Percentiles rank a stretch among this genome's conserved stretches.
These are phyloP conservation scores for Yarrowia sp. DNA, from an alignment of 805 yeast species.

Conservation along the genomic window DNA sequence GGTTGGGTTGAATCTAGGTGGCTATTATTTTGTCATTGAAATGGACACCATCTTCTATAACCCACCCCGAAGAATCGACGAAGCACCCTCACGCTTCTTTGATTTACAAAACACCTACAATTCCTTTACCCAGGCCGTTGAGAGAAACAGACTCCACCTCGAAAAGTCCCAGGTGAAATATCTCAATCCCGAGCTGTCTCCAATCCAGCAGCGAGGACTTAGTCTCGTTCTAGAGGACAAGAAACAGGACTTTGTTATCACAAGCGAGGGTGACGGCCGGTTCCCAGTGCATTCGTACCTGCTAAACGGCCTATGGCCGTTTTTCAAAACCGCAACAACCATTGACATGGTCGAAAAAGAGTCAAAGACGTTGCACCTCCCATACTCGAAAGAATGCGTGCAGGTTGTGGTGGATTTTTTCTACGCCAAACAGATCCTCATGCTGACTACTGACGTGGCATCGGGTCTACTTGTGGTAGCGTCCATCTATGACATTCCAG, in stretches of 20 bases:
- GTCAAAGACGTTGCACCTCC: neutral
- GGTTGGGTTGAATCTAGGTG: too few species aligned
- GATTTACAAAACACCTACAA: too few species aligned
- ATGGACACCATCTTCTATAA: too few species aligned
- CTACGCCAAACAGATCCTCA: neutral
- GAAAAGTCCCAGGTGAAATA: too few species aligned
- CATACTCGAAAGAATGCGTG: neutral
- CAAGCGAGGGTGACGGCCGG: neutral
- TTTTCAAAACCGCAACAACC: neutral
- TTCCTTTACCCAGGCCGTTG: too few species aligned
- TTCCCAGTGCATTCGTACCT: neutral
- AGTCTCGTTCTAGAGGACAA: neutral
- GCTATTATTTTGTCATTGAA: too few species aligned
- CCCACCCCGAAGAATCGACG: too few species aligned
- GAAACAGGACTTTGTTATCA: neutral
- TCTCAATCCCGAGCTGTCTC: too few species aligned
- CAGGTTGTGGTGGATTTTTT: neutral
- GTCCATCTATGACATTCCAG: neutral
- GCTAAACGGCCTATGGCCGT: neutral
- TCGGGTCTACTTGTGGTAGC: neutral
- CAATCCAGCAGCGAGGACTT: neutral
- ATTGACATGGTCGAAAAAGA: neutral
- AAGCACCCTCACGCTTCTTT: too few species aligned
- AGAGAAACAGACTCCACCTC: too few species aligned
- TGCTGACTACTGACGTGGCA: neutral